Conservation (phyloP, 768 basidiomycete genomes). For the Ephemerocybe angulata region DNA sequence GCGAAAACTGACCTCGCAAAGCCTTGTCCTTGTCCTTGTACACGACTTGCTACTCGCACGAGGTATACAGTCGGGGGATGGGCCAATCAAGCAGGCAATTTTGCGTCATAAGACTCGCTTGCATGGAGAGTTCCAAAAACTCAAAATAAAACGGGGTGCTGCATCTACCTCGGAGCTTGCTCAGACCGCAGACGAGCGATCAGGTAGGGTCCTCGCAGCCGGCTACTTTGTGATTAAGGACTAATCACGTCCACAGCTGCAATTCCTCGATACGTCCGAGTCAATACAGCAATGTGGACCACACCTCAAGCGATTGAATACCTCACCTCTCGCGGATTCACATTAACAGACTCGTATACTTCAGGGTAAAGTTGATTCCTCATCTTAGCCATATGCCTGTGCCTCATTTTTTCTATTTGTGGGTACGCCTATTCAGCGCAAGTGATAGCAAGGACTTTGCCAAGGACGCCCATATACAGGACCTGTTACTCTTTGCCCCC, state of each 20-base stretch:
- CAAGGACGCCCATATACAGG: conserved; percentile 75
- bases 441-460: conserved; percentile 47
- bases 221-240: conserved; percentile 5
- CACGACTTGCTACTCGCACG: conserved; percentile 84
- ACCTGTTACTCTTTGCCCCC: conserved; percentile 77
- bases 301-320: conserved; percentile 58
- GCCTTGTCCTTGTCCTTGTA: conserved; percentile 80
- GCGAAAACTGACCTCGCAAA: conserved; percentile 69
- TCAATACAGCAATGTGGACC: conserved; percentile 72
- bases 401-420: conserved; percentile 8
- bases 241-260: conserved; percentile 38
- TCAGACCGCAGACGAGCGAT: conserved; percentile 54
- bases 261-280: conserved; percentile 82
- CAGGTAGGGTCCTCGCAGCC: conserved; percentile 43
- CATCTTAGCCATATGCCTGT: not conserved
- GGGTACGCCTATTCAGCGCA: conserved; percentile 28
- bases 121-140: conserved; percentile 77
- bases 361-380: conserved; percentile 40
- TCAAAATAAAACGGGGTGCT: conserved; percentile 74
- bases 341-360: conserved; percentile 46
- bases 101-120: conserved; percentile 88
- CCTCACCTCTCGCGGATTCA: conserved; percentile 56
- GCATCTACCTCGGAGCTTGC: conserved; percentile 64
- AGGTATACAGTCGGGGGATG: conserved; percentile 89
- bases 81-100: conserved; percentile 84